Conservation (phyloP, 1,284 basidiomycete species). For the Ustilago esculenta region DNA sequence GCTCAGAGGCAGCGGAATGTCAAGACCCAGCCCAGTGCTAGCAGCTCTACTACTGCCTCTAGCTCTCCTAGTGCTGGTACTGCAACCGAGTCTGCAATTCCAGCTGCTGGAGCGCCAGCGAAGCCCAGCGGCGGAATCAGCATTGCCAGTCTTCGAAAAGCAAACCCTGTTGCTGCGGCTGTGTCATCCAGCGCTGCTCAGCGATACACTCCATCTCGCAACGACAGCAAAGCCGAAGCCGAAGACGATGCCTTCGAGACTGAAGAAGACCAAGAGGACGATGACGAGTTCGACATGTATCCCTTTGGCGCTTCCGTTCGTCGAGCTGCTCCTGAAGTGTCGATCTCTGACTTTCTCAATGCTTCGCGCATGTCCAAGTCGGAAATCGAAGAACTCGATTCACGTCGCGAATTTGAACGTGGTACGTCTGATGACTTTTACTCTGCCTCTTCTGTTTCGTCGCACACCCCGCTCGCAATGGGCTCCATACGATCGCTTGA, state of each 20-base stretch:
- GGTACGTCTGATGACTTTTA: neutral
- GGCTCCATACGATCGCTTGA: neutral
- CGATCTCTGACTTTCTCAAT: constrained; percentile 43
- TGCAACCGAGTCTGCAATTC: neutral
- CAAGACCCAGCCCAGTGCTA: too few species aligned
- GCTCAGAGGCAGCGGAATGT: too few species aligned
- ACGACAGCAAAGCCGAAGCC: neutral
- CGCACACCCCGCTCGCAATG: constrained; percentile 5
- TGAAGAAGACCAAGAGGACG: constrained; percentile 21
- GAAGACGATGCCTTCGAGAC: neutral
- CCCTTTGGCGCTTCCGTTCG: constrained; percentile 2
- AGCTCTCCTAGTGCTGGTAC: constrained; percentile 6
- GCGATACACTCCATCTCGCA: constrained; percentile 17
- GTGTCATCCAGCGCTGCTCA: neutral
- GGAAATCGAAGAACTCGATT: constrained; percentile 33
- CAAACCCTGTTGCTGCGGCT: neutral
- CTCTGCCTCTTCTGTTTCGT: constrained; percentile 6
- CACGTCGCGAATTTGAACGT: constrained; percentile 16
- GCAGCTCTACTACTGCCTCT: neutral
- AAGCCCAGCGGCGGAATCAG: constrained; percentile 26
- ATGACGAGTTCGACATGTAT: constrained; percentile 23
- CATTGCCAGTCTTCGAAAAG: constrained; percentile 42
- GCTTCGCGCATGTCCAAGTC: constrained; percentile 36
- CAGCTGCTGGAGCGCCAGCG: neutral
- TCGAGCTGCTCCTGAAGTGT: constrained; percentile 18